Evolutionary conservation across 1,139 yeast genomes (phyloP), one percentile per base, ranked within the genome.

Genomic region (Sugiyamaella novakii): DNA sequence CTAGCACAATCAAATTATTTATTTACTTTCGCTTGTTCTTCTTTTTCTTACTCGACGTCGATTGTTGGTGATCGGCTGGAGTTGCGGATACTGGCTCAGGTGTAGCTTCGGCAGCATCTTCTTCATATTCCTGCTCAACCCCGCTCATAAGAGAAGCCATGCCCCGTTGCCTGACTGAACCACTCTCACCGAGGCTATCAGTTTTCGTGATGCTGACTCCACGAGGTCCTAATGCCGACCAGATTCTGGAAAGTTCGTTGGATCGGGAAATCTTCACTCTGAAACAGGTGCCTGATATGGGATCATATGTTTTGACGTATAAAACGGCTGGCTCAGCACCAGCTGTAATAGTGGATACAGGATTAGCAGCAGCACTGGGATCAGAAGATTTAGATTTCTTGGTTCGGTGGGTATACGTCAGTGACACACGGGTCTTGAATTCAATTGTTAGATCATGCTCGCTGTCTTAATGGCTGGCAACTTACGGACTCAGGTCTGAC

Each of bases 171-270:
- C 30, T 49, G 25, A 47, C 34, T 14, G 49, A 45, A 2, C 46
- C 21, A 12, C 50, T 46, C 35, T 55, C 58, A n/a, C 30, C 46
- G 10, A 29, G n/a, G 14, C 30, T 43, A 14, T 37, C 19, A 21
- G 35, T 31, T 36, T 43, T 38, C 34, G 61, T 50, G 49, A 65
- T 53, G 29, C 59, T 62, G n/a, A 86, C 85, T 2, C 94, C 92
- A 53, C 79, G 76, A 3, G 97, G 96, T 0, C 97, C 97, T 46
- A 89, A 64, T n/a, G 91, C 88, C 33, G 87, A 80, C 64, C 88
- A 70, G 27, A 91, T 66, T 59, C 92, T 78, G 14, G 92, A 83
- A 36, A 91, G 77, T 64, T 89, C 96, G 66, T 89, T 89, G 42
- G 77, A 69, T 59, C 84, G 84, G 54, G 72, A 70, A 0, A 95